Evolutionary conservation across 108 stramenopile genomes (phyloP).

Genomic region (Skeletonema costatum): DNA sequence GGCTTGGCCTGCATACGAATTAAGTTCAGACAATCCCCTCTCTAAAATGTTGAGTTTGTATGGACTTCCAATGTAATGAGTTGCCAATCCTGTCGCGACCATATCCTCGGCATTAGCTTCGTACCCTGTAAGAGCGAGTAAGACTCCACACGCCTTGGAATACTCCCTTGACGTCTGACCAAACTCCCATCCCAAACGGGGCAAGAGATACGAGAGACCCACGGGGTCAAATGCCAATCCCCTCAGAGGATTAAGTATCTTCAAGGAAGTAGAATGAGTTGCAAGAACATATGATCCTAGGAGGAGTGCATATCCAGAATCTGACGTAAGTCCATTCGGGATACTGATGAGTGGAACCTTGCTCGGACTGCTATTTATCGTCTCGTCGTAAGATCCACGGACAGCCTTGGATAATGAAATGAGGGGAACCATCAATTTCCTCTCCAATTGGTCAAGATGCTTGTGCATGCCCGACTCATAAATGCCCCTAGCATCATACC

Average conservation of each 20-base stretch:
- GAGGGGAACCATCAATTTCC: constrained; percentile 49
- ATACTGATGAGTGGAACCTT: constrained; percentile 71
- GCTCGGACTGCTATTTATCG: constrained; percentile 21
- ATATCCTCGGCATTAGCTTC: constrained; percentile 79
- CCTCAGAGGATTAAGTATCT: constrained; percentile 71
- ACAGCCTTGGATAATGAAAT: constrained; percentile 60
- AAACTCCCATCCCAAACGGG: constrained; percentile 78
- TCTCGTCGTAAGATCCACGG: constrained; percentile 45
- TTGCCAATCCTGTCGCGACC: constrained; percentile 84
- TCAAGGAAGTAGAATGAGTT: constrained; percentile 62
- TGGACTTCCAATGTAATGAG: constrained; percentile 62
- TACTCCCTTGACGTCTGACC: constrained; percentile 52
- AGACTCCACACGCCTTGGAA: constrained; percentile 54
- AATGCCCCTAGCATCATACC: constrained; percentile 68
- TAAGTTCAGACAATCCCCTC: constrained; percentile 53
- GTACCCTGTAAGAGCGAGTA: constrained; percentile 77
- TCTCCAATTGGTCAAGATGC: constrained; percentile 26
- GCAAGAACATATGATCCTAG: constrained; percentile 77
- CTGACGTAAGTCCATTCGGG: constrained; percentile 75
- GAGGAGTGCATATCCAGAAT: constrained; percentile 73
- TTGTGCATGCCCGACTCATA: constrained; percentile 31
- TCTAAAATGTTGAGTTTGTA: constrained; percentile 62
- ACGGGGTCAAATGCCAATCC: constrained; percentile 83
- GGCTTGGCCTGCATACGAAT: constrained; percentile 64
- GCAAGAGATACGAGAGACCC: constrained; percentile 76